Conservation (phyloP, 306 rosid genomes). For the Cucurbita moschata region DNA sequence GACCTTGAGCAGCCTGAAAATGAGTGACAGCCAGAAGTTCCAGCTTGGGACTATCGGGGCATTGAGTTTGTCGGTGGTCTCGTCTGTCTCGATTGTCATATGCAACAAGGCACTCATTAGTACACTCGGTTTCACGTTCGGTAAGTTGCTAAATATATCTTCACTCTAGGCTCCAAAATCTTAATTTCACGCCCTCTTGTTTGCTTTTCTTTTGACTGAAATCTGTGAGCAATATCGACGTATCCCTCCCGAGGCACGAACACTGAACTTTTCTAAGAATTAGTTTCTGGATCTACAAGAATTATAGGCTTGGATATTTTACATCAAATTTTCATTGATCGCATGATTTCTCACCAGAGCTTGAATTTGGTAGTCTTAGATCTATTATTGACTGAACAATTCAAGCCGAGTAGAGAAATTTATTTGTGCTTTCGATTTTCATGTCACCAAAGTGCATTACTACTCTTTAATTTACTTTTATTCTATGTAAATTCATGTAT, state of each 20-base stretch:
- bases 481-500: not conserved
- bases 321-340: not conserved
- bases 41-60: conserved; percentile 30
- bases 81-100: conserved; percentile 27
- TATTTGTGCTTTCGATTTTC: not conserved
- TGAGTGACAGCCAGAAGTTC: conserved; percentile 11
- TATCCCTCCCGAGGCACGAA: not conserved
- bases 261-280: not conserved
- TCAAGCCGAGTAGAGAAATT: not conserved
- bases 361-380: not conserved
- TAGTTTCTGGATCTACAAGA: conserved; percentile 1
- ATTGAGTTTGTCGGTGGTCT: conserved; percentile 29
- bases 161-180: not conserved
- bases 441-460: not conserved
- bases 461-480: not conserved
- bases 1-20: not conserved
- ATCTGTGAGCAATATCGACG: not conserved
- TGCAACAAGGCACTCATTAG: conserved; percentile 28
- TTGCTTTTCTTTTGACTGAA: not conserved
- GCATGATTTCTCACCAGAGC: not conserved
- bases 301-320: not conserved
- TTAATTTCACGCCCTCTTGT: not conserved
- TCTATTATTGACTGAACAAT: not conserved
- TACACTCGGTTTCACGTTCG: conserved; percentile 22
- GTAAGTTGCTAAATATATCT: conserved; percentile 14